These are phyloP conservation scores for Hypoxylon sp. DNA, from an alignment of 2,329 filamentous ascomycete genomes.

Conservation along the genomic window DNA sequence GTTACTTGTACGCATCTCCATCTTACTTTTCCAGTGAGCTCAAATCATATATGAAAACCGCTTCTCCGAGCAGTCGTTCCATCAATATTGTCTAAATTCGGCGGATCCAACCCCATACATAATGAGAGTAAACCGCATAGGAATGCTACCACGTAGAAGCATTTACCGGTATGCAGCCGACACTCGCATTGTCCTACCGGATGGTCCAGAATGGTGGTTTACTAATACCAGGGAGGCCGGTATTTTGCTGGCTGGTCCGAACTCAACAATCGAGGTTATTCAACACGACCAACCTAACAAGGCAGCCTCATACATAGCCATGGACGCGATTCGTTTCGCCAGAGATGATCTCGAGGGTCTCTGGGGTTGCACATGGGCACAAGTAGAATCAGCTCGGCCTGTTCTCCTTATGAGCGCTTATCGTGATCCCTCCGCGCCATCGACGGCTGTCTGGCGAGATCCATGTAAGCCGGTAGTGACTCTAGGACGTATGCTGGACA, in stretches of 20 bases:
- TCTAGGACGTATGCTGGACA: not conserved
- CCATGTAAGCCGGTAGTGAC: not conserved
- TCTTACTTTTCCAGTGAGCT: not conserved
- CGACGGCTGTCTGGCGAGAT: not conserved
- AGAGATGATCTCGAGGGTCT: not conserved
- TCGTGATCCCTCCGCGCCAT: not conserved
- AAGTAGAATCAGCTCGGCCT: conserved; percentile 3
- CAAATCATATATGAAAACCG: too few relatives aligned
- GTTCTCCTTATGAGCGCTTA: conserved; percentile 15
- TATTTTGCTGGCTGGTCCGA: not conserved
- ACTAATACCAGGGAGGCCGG: not conserved
- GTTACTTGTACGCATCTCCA: too few relatives aligned
- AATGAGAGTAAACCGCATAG: too few relatives aligned
- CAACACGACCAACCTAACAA: not conserved
- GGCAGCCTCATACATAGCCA: not conserved
- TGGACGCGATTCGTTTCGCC: conserved; percentile 10
- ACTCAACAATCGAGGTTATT: not conserved
- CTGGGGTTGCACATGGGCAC: not conserved
- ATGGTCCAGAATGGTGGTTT: conserved; percentile 8
- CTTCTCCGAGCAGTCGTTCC: too few relatives aligned
- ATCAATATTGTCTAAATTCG: too few relatives aligned
- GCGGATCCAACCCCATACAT: too few relatives aligned
- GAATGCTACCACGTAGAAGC: too few relatives aligned
- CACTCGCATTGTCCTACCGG: not conserved
- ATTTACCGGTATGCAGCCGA: conserved; percentile 2